These are phyloP conservation scores for Penicillium corylophilum DNA, from an alignment of 2,329 filamentous ascomycete genomes.

Conservation along the genomic window DNA sequence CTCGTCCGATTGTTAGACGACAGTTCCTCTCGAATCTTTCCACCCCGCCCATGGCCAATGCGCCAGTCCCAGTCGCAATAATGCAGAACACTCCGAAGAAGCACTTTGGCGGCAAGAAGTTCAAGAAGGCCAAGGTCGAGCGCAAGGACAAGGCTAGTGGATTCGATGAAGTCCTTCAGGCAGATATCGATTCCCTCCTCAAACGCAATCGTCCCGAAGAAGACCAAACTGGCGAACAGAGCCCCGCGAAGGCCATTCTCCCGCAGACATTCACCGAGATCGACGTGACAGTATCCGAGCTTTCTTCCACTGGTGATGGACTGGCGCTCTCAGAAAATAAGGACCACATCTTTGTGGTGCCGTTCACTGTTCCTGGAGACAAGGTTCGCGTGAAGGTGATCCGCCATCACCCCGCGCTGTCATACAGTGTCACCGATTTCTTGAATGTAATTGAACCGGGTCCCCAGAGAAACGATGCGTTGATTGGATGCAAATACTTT, in stretches of 20 bases:
- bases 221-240: slow-evolving; percentile 26
- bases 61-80: slow-evolving; percentile 21
- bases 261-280: slow-evolving; percentile 72
- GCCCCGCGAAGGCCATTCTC: slow-evolving; percentile 37
- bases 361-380: slow-evolving; percentile 86
- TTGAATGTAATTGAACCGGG: slow-evolving; percentile 73
- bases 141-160: slow-evolving; percentile 63
- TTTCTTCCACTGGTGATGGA: slow-evolving; percentile 91
- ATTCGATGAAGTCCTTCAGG: slow-evolving; percentile 64
- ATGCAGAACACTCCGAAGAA: slow-evolving; percentile 32
- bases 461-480: slow-evolving; percentile 70
- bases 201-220: slow-evolving; percentile 29
- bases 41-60: slow-evolving; percentile 12
- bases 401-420: slow-evolving; percentile 63
- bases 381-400: slow-evolving; percentile 74
- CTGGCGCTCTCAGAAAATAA: slow-evolving; percentile 69
- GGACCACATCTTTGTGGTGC: slow-evolving; percentile 78
- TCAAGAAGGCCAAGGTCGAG: slow-evolving; percentile 54
- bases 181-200: slow-evolving; percentile 56
- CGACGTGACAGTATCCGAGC: slow-evolving; percentile 73
- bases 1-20: slow-evolving; percentile 2
- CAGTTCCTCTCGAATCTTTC: slow-evolving; percentile 6
- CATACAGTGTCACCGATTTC: slow-evolving; percentile 79
- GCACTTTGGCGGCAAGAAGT: slow-evolving; percentile 26
- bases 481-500: slow-evolving; percentile 84